Percentiles rank a stretch among this genome's conserved stretches.
phyloP scores from a whole-genome alignment of 345 rosid genomes.

The Raphanus sativus region DNA sequence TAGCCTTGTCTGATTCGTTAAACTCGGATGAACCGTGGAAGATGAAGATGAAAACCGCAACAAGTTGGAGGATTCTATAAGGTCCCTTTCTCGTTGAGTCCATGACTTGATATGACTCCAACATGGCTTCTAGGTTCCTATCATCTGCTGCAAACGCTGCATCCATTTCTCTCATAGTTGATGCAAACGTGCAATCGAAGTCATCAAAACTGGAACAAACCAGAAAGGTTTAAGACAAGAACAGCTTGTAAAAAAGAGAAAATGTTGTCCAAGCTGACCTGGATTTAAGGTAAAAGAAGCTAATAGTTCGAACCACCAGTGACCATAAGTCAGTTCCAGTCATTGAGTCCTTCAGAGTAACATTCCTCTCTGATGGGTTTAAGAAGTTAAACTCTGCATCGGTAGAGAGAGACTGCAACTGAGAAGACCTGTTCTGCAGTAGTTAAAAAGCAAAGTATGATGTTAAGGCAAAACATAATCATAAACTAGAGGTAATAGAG shows the following conservation, averaged over 20 bases:
- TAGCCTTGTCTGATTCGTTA: slow-evolving; percentile 27
- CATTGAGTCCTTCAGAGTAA: slow-evolving; percentile 21
- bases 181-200: slow-evolving; percentile 60
- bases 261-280: slow-evolving; percentile 47
- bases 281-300: slow-evolving; percentile 70
- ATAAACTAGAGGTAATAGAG: neutral
- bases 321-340: slow-evolving; percentile 54
- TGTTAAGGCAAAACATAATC: neutral
- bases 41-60: slow-evolving; percentile 61
- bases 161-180: slow-evolving; percentile 63
- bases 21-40: slow-evolving; percentile 46
- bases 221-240: neutral
- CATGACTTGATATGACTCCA: slow-evolving; percentile 64
- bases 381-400: slow-evolving; percentile 58
- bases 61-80: slow-evolving; percentile 64
- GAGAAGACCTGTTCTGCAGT: slow-evolving; percentile 73
- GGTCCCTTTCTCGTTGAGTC: slow-evolving; percentile 67
- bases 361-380: slow-evolving; percentile 53
- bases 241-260: neutral
- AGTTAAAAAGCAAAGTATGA: slow-evolving; percentile 27
- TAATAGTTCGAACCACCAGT: slow-evolving; percentile 57
- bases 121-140: slow-evolving; percentile 41
- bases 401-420: slow-evolving; percentile 40
- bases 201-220: slow-evolving; percentile 60
- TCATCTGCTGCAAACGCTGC: slow-evolving; percentile 54